A percentile compares a stretch with the other conserved stretches of the same genome.
Conservation (phyloP, 2,329 filamentous ascomycete species). For the Helicocarpus griseus region DNA sequence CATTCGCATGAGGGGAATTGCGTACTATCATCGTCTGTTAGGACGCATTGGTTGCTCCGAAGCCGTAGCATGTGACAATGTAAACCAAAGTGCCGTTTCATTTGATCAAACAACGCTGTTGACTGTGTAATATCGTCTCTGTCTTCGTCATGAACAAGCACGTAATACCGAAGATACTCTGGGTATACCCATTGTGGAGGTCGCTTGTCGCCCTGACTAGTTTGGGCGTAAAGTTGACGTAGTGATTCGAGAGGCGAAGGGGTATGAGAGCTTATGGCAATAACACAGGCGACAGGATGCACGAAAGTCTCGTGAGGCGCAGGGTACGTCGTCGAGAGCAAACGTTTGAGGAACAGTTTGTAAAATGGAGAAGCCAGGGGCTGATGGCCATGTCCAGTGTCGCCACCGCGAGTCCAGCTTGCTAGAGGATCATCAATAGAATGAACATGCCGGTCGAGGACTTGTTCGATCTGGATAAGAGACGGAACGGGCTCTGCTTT, state of each 20-base stretch:
- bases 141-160: conserved; percentile 93
- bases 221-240: conserved; percentile 71
- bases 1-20: conserved; percentile 75
- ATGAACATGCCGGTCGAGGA: conserved; percentile 68
- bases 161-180: conserved; percentile 91
- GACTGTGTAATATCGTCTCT: conserved; percentile 85
- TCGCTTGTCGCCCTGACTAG: conserved; percentile 63
- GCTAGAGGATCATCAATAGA: conserved; percentile 53
- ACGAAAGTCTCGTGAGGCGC: conserved; percentile 85
- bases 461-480: conserved; percentile 59
- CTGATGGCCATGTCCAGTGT: conserved; percentile 18
- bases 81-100: conserved; percentile 96
- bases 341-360: conserved; percentile 68
- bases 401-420: conserved; percentile 20
- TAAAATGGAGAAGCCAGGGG: conserved; percentile 65
- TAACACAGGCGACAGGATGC: conserved; percentile 88
- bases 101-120: conserved; percentile 86
- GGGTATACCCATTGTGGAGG: conserved; percentile 80
- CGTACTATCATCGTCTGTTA: conserved; percentile 85
- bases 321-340: conserved; percentile 70
- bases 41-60: conserved; percentile 71
- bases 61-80: conserved; percentile 88
- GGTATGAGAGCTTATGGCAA: conserved; percentile 88
- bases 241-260: conserved; percentile 76
- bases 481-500: conserved; percentile 27